A percentile compares a stretch with the other conserved stretches of the same genome.
These are phyloP conservation scores for Entelexis sorbosivorans DNA, from an alignment of 1,139 yeast genomes.

Conservation along the genomic window DNA sequence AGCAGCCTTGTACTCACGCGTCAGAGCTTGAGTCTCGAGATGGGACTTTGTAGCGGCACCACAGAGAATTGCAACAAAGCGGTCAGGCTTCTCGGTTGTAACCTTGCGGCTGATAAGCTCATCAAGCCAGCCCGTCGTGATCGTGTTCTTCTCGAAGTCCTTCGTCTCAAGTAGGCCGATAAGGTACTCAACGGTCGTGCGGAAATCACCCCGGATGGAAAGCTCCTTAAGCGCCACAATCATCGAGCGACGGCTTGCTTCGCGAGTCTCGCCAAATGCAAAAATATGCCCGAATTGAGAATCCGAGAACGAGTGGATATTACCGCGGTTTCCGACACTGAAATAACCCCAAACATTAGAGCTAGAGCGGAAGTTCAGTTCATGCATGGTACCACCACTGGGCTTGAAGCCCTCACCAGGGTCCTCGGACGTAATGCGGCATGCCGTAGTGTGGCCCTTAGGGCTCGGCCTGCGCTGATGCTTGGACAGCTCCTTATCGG, in stretches of 20 bases:
- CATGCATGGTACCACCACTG: slow-evolving; percentile 92
- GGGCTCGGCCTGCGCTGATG: slow-evolving; percentile 89
- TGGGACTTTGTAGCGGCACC: slow-evolving; percentile 97
- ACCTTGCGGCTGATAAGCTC: slow-evolving; percentile 84
- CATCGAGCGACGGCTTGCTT: slow-evolving; percentile 96
- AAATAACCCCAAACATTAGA: slow-evolving; percentile 99
- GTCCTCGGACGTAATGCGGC: slow-evolving; percentile 97
- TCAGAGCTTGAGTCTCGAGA: slow-evolving; percentile 61
- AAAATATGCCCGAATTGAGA: slow-evolving; percentile 98
- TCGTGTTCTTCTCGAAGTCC: slow-evolving; percentile 89
- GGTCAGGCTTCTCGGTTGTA: slow-evolving; percentile 95
- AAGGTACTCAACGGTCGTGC: slow-evolving; percentile 93
- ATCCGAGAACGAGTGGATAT: slow-evolving; percentile 94
- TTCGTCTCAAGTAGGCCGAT: slow-evolving; percentile 92
- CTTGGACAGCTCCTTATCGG: slow-evolving; percentile 54
- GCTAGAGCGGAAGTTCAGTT: slow-evolving; percentile 88
- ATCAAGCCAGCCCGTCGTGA: slow-evolving; percentile 98
- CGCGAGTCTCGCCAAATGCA: slow-evolving; percentile 97
- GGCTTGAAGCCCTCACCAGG: slow-evolving; percentile 99
- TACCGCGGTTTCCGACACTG: slow-evolving; percentile 92
- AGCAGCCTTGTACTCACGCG: slow-evolving; percentile 54
- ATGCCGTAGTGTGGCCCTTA: slow-evolving; percentile 96
- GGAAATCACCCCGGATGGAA: slow-evolving; percentile 94
- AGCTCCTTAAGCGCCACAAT: slow-evolving; percentile 94
- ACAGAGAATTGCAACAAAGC: slow-evolving; percentile 78